Evolutionary conservation across 257 asterid species (phyloP).

Genomic region (Plantago major): DNA sequence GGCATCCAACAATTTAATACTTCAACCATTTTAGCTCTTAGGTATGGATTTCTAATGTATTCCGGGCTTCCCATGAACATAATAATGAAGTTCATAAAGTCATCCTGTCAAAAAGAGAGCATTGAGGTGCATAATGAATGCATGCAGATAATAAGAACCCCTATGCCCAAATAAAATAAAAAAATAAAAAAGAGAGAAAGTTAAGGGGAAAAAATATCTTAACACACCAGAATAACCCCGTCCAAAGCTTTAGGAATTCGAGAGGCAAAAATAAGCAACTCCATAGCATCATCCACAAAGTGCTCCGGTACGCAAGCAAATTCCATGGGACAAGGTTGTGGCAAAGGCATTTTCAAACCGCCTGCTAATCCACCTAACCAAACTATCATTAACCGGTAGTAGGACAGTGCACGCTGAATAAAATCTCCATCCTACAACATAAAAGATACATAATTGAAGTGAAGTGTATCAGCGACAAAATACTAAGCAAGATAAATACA

Average conservation of each 20-base stretch:
- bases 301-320: slow-evolving; percentile 95
- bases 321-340: slow-evolving; percentile 75
- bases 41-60: slow-evolving; percentile 87
- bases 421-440: slow-evolving; percentile 73
- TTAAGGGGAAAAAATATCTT: neutral
- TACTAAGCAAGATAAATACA: slow-evolving; percentile 2
- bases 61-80: slow-evolving; percentile 99
- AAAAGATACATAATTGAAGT: neutral
- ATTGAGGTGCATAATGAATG: slow-evolving; percentile 8
- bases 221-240: slow-evolving; percentile 70
- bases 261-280: slow-evolving; percentile 88
- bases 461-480: neutral
- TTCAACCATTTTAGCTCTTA: slow-evolving; percentile 98
- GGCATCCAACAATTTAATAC: slow-evolving; percentile 99
- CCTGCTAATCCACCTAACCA: slow-evolving; percentile 87
- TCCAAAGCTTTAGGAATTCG: slow-evolving; percentile 97
- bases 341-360: slow-evolving; percentile 90
- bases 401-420: slow-evolving; percentile 82
- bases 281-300: slow-evolving; percentile 95
- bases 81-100: slow-evolving; percentile 93
- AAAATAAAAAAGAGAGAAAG: too few species aligned
- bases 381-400: slow-evolving; percentile 82
- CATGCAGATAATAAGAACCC: slow-evolving; percentile 16
- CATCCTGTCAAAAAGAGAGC: slow-evolving; percentile 53
- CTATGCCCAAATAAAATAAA: neutral